These are phyloP conservation scores for Coemansia asiatica DNA, from an alignment of 192 early-diverging fungal species.

Conservation along the genomic window DNA sequence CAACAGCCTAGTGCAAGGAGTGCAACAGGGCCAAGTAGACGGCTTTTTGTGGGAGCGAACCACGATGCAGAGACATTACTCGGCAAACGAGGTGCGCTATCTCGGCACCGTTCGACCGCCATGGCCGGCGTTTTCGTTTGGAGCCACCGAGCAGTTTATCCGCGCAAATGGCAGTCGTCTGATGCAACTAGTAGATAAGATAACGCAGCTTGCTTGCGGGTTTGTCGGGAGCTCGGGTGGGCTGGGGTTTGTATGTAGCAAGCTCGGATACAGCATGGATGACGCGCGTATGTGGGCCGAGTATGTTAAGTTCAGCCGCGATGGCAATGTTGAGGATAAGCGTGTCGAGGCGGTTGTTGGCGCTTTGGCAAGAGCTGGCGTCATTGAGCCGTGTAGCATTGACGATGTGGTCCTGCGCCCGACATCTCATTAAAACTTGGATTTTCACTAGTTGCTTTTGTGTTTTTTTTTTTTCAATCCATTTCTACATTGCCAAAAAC, in stretches of 20 bases:
- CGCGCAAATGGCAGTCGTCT: constrained; percentile 8
- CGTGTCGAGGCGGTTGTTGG: constrained; percentile 15
- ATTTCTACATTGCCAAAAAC: too few relatives aligned
- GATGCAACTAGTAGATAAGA: constrained; percentile 4
- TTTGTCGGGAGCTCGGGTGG: constrained; percentile 22
- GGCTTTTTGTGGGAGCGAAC: constrained; percentile 90
- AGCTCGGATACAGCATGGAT: constrained; percentile 27
- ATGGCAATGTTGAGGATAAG: constrained; percentile 22
- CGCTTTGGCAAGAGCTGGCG: constrained; percentile 28
- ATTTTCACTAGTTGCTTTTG: too few relatives aligned
- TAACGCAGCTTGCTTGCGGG: background rate
- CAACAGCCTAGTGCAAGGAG: constrained; percentile 66
- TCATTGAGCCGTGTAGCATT: constrained; percentile 9
- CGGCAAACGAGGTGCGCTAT: constrained; percentile 63
- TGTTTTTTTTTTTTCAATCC: background rate
- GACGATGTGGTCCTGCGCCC: constrained; percentile 25
- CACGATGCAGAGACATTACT: constrained; percentile 87
- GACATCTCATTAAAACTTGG: too few relatives aligned
- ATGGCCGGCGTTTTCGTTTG: constrained; percentile 88
- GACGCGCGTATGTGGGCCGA: constrained; percentile 35
- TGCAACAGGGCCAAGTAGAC: constrained; percentile 63
- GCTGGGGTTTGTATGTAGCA: constrained; percentile 19
- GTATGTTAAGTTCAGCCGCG: constrained; percentile 31
- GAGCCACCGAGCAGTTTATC: constrained; percentile 37
- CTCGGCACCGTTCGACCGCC: constrained; percentile 80